Percentiles rank a stretch among this genome's conserved stretches.
Conservation (phyloP, 176 grass and related monocot genomes). For the Leersia perrieri region DNA sequence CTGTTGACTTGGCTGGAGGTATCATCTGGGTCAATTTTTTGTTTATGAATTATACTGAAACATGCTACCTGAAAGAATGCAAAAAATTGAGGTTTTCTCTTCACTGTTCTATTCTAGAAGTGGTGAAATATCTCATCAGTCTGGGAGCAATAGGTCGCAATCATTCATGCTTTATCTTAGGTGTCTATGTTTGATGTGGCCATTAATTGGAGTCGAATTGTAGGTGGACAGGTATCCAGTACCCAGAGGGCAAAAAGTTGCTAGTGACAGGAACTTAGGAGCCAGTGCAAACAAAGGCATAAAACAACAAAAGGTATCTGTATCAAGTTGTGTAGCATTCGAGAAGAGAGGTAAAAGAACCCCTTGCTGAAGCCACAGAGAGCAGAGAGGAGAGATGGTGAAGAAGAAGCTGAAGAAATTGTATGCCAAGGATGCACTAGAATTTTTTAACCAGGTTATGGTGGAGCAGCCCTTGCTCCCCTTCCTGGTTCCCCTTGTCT, state of each 20-base stretch:
- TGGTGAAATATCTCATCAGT: constrained; percentile 20
- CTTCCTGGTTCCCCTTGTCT: constrained; percentile 70
- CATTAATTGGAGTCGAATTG: constrained; percentile 41
- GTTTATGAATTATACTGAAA: neutral
- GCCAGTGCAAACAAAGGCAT: constrained; percentile 26
- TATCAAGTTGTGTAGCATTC: neutral
- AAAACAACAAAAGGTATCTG: constrained; percentile 30
- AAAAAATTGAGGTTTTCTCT: neutral
- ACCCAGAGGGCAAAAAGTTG: constrained; percentile 6
- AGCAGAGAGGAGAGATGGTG: constrained; percentile 42
- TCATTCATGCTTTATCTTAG: constrained; percentile 25
- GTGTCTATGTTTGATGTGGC: constrained; percentile 30
- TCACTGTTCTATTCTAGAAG: neutral
- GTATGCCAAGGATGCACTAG: constrained; percentile 60
- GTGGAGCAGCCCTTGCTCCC: constrained; percentile 81
- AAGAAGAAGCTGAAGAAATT: constrained; percentile 62
- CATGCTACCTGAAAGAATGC: neutral
- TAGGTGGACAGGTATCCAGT: constrained; percentile 40
- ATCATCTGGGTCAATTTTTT: neutral
- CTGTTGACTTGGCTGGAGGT: constrained; percentile 10
- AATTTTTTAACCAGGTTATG: constrained; percentile 84
- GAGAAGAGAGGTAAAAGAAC: neutral
- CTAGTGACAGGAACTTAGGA: neutral
- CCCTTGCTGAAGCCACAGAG: constrained; percentile 24
- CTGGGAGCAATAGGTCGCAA: constrained; percentile 5